A percentile compares a stretch with the other conserved stretches of the same genome.
phyloP scores from a whole-genome alignment of 169 alveolate species.

The Plasmodium adleri region DNA sequence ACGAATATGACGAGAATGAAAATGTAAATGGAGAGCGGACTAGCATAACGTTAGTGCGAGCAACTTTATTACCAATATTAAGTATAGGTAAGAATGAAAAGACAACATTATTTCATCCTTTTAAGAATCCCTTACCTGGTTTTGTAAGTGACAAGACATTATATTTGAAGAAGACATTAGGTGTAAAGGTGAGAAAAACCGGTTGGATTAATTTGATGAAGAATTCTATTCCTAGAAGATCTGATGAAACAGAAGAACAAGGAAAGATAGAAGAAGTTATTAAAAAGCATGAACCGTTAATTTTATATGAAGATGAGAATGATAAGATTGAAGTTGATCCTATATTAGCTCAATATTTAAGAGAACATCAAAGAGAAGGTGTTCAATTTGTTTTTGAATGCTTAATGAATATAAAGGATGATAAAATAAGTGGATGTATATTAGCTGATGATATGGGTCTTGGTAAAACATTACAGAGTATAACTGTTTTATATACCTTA shows the following conservation, averaged over 20 bases:
- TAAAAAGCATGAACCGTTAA: conserved; percentile 29
- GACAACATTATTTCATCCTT: conserved; percentile 68
- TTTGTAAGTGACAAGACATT: conserved; percentile 46
- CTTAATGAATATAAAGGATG: conserved; percentile 92
- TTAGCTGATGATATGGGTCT: conserved; percentile 95
- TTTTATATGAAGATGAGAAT: conserved; percentile 56
- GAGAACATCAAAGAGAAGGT: conserved; percentile 93
- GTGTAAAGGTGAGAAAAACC: conserved; percentile 48
- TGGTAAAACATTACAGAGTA: conserved; percentile 93
- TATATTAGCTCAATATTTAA: conserved; percentile 80
- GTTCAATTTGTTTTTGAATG: conserved; percentile 93
- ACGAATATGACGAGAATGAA: background rate
- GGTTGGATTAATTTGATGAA: conserved; percentile 62
- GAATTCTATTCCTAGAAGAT: conserved; percentile 41
- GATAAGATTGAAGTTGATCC: conserved; percentile 80
- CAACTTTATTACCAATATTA: conserved; percentile 61
- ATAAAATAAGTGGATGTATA: conserved; percentile 92
- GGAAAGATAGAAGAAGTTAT: conserved; percentile 17
- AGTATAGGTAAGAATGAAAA: conserved; percentile 62
- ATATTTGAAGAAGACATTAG: conserved; percentile 35
- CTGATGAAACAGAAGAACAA: conserved; percentile 51
- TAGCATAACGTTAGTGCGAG: conserved; percentile 54
- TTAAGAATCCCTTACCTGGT: conserved; percentile 61
- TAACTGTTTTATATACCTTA: conserved; percentile 92
- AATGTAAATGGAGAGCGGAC: conserved; percentile 17